Percentiles rank a stretch among this genome's conserved stretches.
phyloP scores from a whole-genome alignment of 345 rosid species.

The Gossypium ekmanianum region DNA sequence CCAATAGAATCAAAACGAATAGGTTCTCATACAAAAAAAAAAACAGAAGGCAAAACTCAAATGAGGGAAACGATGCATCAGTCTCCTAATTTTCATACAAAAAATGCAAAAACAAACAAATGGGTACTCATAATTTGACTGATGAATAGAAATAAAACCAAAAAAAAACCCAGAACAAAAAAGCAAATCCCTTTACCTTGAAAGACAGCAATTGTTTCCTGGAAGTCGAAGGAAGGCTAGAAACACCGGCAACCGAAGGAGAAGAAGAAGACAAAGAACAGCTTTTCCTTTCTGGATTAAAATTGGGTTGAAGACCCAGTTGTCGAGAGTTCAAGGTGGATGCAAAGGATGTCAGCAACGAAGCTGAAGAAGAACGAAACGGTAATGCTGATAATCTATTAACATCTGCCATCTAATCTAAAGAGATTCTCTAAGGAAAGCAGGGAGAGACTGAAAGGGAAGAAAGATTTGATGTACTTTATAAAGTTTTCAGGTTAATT shows the following conservation, averaged over 20 bases:
- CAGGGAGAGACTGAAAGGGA: neutral
- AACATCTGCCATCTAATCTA: neutral
- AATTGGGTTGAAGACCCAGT: neutral
- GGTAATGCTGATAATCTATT: neutral
- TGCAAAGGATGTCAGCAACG: conserved; percentile 9
- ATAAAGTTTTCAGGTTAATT: neutral
- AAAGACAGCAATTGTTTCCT: conserved; percentile 9
- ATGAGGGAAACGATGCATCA: neutral
- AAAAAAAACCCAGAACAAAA: neutral
- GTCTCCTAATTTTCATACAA: neutral
- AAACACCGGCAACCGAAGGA: neutral
- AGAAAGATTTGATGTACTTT: neutral
- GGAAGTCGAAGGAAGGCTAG: conserved; percentile 3
- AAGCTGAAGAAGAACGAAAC: conserved; percentile 8
- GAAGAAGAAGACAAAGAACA: neutral
- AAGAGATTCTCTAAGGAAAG: neutral
- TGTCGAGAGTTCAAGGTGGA: neutral
- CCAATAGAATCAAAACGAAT: neutral
- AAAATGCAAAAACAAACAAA: neutral
- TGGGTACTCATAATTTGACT: conserved; percentile 2
- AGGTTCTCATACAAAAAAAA: neutral
- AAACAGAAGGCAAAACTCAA: neutral
- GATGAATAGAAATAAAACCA: neutral
- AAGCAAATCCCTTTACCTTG: neutral
- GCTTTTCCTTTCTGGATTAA: neutral